Base-by-base conservation (phyloP, 352 stramenopile genomes). In the Globisporangium echinulatum region DNA sequence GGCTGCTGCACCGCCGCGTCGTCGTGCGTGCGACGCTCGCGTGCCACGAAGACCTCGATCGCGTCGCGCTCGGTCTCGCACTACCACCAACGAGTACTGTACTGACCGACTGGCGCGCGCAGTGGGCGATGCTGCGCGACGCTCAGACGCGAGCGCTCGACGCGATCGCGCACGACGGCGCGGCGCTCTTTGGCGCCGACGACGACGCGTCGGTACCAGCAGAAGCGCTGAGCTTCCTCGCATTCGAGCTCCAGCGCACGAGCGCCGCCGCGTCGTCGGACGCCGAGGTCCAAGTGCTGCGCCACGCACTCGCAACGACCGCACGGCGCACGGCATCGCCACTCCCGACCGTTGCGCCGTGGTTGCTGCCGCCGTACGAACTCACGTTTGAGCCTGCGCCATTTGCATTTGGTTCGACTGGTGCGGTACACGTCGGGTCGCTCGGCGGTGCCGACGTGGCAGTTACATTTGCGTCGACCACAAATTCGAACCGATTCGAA, bases 291-390 rank as follows among this genome's bases (percentile, higher is more conserved):
- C 10, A 44, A 37, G 51, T 59, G n/a, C 49, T 62, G 33, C 25
- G 36, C 5, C 47, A 11, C 1, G 58, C 58, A 14, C 54, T 64
- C 52, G 40, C 25, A 33, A 33, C 25, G 25, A 33, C 25, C 25
- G 25, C 25, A 0, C 4, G 44, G n/a, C 6, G 36, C 48, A 4
- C 17, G 50, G 1, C 33, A 33, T 1, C 39, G 54, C 56, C 54
- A 43, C 9, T 46, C 5, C 50, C 49, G n/a, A 49, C 33, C 4
- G 39, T 54, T 17, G 4, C 15, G 1, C 43, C 40, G 38, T 64
- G 58, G 58, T 54, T 64, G 10, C 43, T 64, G 33, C 58, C 58
- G 25, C 52, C 51, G 1, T 52, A 59, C 46, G 11, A 55, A 9
- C 8, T 64, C 36, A 52, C 48, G 11, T 54, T 8, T 43, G 38